phyloP scores from a whole-genome alignment of 805 yeast species.

The Sugiyamaella mastotermitis region DNA sequence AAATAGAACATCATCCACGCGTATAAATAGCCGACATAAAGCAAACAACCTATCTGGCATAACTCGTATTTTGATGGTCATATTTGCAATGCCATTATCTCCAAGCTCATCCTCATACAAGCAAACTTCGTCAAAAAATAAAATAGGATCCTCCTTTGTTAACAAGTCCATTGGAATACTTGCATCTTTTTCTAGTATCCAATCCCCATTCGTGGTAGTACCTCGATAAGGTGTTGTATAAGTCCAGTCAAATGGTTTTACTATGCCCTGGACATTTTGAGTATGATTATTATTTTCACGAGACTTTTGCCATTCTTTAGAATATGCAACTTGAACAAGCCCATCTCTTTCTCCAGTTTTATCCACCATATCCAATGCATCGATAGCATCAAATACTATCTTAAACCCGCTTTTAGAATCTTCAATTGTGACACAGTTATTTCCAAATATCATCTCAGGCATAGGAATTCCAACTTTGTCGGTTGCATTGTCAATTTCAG shows the following conservation, averaged over 20 bases:
- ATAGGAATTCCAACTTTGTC: conserved; percentile 64
- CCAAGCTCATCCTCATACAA: conserved; percentile 93
- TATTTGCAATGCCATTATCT: conserved; percentile 84
- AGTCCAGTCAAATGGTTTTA: conserved; percentile 95
- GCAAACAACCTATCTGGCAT: conserved; percentile 77
- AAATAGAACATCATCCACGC: conserved; percentile 87
- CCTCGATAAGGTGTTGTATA: conserved; percentile 81
- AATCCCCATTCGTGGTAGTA: conserved; percentile 30
- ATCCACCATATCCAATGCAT: conserved; percentile 59
- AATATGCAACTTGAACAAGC: conserved; percentile 70
- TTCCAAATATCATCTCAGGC: conserved; percentile 98
- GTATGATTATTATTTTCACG: conserved; percentile 26
- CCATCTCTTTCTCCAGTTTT: conserved; percentile 45
- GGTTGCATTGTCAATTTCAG: conserved; percentile 66
- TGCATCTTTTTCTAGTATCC: conserved; percentile 23
- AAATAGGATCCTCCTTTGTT: conserved; percentile 71
- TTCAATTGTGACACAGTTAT: conserved; percentile 55
- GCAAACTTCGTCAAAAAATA: conserved; percentile 83
- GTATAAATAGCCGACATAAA: conserved; percentile 68
- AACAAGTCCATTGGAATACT: conserved; percentile 67
- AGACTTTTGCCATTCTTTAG: conserved; percentile 66
- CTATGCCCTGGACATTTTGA: conserved; percentile 46
- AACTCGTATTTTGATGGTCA: conserved; percentile 76
- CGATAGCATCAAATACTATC: conserved; percentile 68
- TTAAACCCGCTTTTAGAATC: conserved; percentile 37